These are phyloP conservation scores for Podosphaera leucotricha DNA, from an alignment of 2,329 filamentous ascomycete genomes.

Conservation along the genomic window DNA sequence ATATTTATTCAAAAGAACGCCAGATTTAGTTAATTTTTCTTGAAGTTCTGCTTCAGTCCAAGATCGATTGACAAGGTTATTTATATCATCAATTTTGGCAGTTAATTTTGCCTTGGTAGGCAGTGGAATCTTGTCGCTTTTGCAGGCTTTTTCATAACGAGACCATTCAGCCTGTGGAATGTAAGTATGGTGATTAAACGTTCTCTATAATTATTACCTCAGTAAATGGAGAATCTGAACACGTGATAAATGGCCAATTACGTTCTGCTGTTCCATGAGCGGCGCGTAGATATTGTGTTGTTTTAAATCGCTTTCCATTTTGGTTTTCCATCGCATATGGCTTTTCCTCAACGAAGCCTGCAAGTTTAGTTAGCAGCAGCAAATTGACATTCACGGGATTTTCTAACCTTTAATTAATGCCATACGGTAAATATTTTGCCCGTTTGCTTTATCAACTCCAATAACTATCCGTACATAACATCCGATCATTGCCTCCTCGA, in stretches of 20 bases:
- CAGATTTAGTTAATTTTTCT: conserved; percentile 50
- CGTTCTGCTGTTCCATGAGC: conserved; percentile 65
- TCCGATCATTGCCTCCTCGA: conserved; percentile 57
- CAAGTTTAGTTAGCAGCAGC: conserved; percentile 10
- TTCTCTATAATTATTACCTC: conserved; percentile 28
- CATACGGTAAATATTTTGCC: conserved; percentile 65
- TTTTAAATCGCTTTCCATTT: conserved; percentile 55
- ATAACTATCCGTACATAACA: conserved; percentile 73
- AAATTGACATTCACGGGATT: neutral
- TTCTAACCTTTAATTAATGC: conserved; percentile 57
- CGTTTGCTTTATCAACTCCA: conserved; percentile 49
- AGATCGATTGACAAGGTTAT: conserved; percentile 49
- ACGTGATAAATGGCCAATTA: conserved; percentile 74
- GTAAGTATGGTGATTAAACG: conserved; percentile 2
- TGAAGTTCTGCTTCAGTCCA: conserved; percentile 72
- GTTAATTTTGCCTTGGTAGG: conserved; percentile 48
- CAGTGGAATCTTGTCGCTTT: conserved; percentile 45
- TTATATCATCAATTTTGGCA: conserved; percentile 60
- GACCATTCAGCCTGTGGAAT: conserved; percentile 44
- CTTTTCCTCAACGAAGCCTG: conserved; percentile 54
- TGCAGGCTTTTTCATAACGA: conserved; percentile 53
- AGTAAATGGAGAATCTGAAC: conserved; percentile 68
- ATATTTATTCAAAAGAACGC: conserved; percentile 40
- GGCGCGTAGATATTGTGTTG: conserved; percentile 62
- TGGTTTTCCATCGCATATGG: conserved; percentile 61